phyloP scores from a whole-genome alignment of 805 yeast genomes.

The Candida sonorensis region DNA sequence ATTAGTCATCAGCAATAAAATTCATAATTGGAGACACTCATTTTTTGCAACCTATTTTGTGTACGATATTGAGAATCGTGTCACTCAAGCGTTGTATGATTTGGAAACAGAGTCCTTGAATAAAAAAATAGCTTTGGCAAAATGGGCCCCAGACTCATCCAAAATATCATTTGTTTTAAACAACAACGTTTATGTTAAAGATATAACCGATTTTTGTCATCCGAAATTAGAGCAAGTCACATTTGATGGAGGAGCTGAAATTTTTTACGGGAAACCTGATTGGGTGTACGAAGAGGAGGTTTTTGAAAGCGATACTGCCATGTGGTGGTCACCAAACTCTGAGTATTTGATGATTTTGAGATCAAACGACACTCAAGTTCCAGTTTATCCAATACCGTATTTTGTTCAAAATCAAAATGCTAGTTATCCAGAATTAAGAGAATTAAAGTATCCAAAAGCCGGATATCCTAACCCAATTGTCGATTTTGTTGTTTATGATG shows the following conservation, averaged over 20 bases:
- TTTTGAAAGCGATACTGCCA: conserved; percentile 55
- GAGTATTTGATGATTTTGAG: conserved; percentile 55
- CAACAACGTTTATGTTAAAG: conserved; percentile 60
- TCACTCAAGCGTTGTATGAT: conserved; percentile 18
- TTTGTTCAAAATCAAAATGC: conserved; percentile 46
- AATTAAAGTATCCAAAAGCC: conserved; percentile 78
- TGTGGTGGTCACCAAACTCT: conserved; percentile 87
- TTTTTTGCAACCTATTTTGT: conserved; percentile 57
- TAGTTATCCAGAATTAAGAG: conserved; percentile 53
- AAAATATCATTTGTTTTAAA: conserved; percentile 60
- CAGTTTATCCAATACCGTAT: conserved; percentile 67
- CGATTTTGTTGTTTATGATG: conserved; percentile 41
- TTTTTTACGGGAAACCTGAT: conserved; percentile 86
- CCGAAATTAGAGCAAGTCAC: conserved; percentile 45
- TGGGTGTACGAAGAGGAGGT: conserved; percentile 96
- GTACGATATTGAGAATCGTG: conserved; percentile 35
- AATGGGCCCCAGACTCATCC: conserved; percentile 70
- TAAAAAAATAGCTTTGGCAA: conserved; percentile 37
- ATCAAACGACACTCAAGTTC: conserved; percentile 69
- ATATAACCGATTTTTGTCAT: conserved; percentile 17
- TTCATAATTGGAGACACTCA: conserved; percentile 72
- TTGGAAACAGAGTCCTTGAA: conserved; percentile 18
- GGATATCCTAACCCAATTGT: conserved; percentile 72
- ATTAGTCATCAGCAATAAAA: conserved; percentile 52
- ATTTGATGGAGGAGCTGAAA: conserved; percentile 57